Evolutionary conservation across 371 early-diverging fungal genomes (phyloP), one percentile per base, ranked within the genome.

Genomic region (Mortierella sp.): DNA sequence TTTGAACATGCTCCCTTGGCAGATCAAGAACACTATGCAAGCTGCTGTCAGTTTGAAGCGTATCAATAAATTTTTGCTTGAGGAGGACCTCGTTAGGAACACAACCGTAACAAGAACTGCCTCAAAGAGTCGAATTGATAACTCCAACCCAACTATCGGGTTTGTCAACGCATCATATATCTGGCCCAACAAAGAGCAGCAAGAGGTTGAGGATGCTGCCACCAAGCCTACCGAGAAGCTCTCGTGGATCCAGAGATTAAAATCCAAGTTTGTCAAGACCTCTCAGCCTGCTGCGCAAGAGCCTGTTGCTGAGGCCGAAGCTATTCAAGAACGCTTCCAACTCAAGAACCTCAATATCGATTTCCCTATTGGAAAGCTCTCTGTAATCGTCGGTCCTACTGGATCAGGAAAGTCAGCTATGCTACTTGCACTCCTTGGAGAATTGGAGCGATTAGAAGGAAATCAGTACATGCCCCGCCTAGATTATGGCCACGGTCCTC

Each of bases 391-490:
- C 69, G 95, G 96, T 5, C 85, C 90, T 6, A 91, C 92, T 35
- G 96, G 96, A 0, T 88, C 92, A 13, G 96, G 96, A 42, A 95
- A 95, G 71, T 88, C 94, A 0, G 92, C 93, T 0, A 74, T 96
- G 32, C 66, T 96, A n/a, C 83, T 88, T n/a, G 89, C 88, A 70
- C 72, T 92, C 35, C 76, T 91, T 7, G 91, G 91, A 31, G 91
- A 90, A 64, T 85, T 88, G 0, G 76, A 83, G 4, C 83, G 86
- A 26, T 32, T 84, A 0, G 64, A 80, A 40, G 91, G 91, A 26
- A 37, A 65, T 6, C 85, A 84, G 12, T 80, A 82, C 17, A 71
- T 89, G 49, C 89, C 91, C 28, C 86, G 89, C 23, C 43, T 71
- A 23, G 81, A 80, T 26, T 78, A 83, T 47, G 70, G 66, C 23